These are phyloP conservation scores for Microcyclosporella mali DNA, from an alignment of 2,329 filamentous ascomycete genomes.

Conservation along the genomic window DNA sequence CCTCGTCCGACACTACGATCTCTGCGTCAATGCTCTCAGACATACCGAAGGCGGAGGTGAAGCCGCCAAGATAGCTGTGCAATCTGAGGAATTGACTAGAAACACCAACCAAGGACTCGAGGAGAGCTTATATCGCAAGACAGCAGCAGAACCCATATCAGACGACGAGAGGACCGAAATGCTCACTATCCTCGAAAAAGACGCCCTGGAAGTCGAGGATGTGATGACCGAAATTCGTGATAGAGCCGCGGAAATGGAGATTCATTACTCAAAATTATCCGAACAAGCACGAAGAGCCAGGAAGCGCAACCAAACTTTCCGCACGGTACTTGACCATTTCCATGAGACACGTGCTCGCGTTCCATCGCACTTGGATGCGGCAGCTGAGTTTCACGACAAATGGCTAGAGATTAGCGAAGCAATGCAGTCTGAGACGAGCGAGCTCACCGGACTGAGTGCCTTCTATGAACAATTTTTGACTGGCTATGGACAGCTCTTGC, in stretches of 20 bases:
- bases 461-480: conserved; percentile 83
- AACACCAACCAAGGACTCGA: conserved; percentile 35
- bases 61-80: conserved; percentile 37
- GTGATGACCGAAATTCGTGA: conserved; percentile 65
- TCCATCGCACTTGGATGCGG: conserved; percentile 57
- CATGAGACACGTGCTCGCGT: conserved; percentile 62
- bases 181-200: conserved; percentile 69
- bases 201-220: conserved; percentile 58
- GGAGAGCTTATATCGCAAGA: conserved; percentile 54
- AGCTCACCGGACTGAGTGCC: conserved; percentile 69
- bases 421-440: conserved; percentile 62
- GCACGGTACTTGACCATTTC: conserved; percentile 59
- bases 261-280: conserved; percentile 57
- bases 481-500: conserved; percentile 75
- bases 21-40: conserved; percentile 84
- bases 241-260: conserved; percentile 70
- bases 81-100: conserved; percentile 31
- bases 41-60: conserved; percentile 65
- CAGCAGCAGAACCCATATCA: conserved; percentile 58
- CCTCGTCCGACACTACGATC: conserved; percentile 81
- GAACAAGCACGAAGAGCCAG: conserved; percentile 56
- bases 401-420: conserved; percentile 71
- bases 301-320: conserved; percentile 52
- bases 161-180: conserved; percentile 74
- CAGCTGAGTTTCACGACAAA: conserved; percentile 54